A percentile compares a stretch with the other conserved stretches of the same genome.
Conservation (phyloP, 1,284 basidiomycete genomes). For the Fereydounia khargensis region DNA sequence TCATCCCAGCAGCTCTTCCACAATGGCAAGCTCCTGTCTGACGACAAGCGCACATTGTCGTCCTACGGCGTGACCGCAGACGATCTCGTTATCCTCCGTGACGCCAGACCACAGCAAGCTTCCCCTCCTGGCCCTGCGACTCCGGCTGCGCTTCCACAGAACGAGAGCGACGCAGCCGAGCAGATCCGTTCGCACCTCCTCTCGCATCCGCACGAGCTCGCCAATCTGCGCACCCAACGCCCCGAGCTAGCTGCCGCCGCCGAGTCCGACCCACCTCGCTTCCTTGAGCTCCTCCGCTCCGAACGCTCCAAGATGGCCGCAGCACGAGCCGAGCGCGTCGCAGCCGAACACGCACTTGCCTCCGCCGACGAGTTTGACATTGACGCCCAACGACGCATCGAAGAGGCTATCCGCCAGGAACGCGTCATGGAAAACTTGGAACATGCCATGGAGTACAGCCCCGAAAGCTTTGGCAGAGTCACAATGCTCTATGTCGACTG, state of each 20-base stretch:
- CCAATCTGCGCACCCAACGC: constrained; percentile 65
- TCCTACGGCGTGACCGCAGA: constrained; percentile 40
- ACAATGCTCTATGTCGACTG: constrained; percentile 91
- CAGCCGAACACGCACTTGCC: constrained; percentile 78
- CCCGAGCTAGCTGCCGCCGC: constrained; percentile 33
- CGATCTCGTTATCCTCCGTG: constrained; percentile 38
- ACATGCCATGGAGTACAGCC: constrained; percentile 60
- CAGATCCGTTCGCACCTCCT: constrained; percentile 84
- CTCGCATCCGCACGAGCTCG: constrained; percentile 76
- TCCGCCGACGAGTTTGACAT: constrained; percentile 80
- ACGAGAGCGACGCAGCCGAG: constrained; percentile 71
- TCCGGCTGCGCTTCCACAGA: not conserved
- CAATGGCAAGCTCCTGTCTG: constrained; percentile 21
- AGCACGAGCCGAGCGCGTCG: constrained; percentile 2
- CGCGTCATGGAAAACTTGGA: constrained; percentile 71
- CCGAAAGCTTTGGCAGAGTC: constrained; percentile 89
- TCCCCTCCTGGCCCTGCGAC: not conserved
- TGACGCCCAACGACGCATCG: constrained; percentile 78
- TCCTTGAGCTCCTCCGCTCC: constrained; percentile 21
- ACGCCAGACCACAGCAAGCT: constrained; percentile 2
- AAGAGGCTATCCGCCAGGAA: constrained; percentile 87
- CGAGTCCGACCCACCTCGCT: constrained; percentile 4
- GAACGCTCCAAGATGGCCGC: constrained; percentile 15
- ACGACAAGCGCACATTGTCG: constrained; percentile 30
- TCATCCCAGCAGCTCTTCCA: constrained; percentile 34